Percentiles rank a stretch among this genome's conserved stretches.
These are phyloP conservation scores for Polymyxa betae DNA, from an alignment of 208 protist genomes.

Conservation along the genomic window DNA sequence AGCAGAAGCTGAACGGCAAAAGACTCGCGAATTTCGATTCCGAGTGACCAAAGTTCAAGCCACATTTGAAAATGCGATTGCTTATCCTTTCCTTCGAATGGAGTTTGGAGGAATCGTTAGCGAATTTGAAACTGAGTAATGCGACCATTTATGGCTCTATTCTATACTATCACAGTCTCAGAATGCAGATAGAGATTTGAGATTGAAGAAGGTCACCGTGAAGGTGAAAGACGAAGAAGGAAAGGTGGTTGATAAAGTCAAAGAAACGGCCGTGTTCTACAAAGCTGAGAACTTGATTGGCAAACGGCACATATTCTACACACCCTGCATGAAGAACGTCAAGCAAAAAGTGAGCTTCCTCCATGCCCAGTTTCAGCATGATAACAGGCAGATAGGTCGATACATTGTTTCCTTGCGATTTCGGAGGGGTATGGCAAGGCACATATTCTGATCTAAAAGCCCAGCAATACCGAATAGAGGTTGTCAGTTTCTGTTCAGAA, in stretches of 20 bases:
- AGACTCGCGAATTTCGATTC: constrained; percentile 23
- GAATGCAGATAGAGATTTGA: neutral
- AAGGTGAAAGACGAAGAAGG: constrained; percentile 8
- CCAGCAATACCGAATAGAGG: constrained; percentile 21
- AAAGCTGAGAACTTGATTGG: constrained; percentile 43
- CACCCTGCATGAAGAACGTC: constrained; percentile 46
- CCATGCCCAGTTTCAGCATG: neutral
- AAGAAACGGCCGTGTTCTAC: neutral
- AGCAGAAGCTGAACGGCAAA: constrained; percentile 29
- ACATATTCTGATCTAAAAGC: constrained; percentile 5
- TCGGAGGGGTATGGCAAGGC: neutral
- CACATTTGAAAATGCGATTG: constrained; percentile 14
- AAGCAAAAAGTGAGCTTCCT: constrained; percentile 6
- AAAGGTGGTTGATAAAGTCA: constrained; percentile 35
- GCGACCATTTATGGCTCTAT: neutral
- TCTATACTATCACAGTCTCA: neutral
- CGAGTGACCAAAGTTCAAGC: constrained; percentile 12
- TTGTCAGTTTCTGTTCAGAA: neutral
- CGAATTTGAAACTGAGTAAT: constrained; percentile 42
- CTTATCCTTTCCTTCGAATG: constrained; percentile 14
- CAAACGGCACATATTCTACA: constrained; percentile 48
- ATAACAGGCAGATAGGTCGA: neutral
- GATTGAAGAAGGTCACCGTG: constrained; percentile 11
- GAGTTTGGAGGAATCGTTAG: constrained; percentile 38
- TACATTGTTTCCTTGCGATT: constrained; percentile 40